Percentiles rank a stretch among this genome's conserved stretches.
Conservation (phyloP, 192 early-diverging fungal genomes). For the Entophlyctis helioformis region DNA sequence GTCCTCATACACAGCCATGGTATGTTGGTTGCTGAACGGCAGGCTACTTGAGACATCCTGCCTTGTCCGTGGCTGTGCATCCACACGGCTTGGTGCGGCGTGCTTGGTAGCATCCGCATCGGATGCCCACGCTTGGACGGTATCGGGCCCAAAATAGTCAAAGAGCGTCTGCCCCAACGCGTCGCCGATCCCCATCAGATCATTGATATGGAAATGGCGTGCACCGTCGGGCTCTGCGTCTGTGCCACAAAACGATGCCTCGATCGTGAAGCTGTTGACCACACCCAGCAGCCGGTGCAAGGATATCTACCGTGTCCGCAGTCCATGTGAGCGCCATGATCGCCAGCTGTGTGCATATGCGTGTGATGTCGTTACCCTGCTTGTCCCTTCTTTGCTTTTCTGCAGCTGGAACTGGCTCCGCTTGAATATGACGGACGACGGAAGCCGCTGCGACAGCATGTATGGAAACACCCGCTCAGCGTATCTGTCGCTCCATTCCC, state of each 20-base stretch:
- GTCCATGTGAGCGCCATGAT: background rate
- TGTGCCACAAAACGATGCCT: slow-evolving; percentile 23
- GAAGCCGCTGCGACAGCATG: slow-evolving; percentile 9
- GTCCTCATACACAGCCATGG: background rate
- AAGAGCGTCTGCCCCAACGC: slow-evolving; percentile 10
- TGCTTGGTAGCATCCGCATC: background rate
- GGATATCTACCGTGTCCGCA: background rate
- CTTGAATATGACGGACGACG: slow-evolving; percentile 18
- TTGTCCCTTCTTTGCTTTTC: slow-evolving; percentile 20
- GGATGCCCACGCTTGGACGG: background rate
- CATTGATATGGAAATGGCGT: slow-evolving; percentile 11
- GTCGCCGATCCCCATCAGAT: slow-evolving; percentile 20
- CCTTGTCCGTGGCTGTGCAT: background rate
- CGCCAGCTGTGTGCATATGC: background rate
- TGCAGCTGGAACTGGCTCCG: slow-evolving; percentile 24
- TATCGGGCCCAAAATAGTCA: slow-evolving; percentile 7
- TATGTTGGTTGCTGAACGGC: background rate
- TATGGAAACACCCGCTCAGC: slow-evolving; percentile 22
- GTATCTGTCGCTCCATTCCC: slow-evolving; percentile 1
- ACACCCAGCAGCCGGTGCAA: background rate
- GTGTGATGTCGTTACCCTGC: slow-evolving; percentile 5
- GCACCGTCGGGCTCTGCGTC: slow-evolving; percentile 4
- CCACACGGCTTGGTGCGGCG: background rate
- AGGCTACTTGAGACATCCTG: background rate
- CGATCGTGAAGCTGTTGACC: slow-evolving; percentile 29